A percentile compares a stretch with the other conserved stretches of the same genome.
phyloP scores from a whole-genome alignment of 768 basidiomycete species.

The Tremella yokohamensis region DNA sequence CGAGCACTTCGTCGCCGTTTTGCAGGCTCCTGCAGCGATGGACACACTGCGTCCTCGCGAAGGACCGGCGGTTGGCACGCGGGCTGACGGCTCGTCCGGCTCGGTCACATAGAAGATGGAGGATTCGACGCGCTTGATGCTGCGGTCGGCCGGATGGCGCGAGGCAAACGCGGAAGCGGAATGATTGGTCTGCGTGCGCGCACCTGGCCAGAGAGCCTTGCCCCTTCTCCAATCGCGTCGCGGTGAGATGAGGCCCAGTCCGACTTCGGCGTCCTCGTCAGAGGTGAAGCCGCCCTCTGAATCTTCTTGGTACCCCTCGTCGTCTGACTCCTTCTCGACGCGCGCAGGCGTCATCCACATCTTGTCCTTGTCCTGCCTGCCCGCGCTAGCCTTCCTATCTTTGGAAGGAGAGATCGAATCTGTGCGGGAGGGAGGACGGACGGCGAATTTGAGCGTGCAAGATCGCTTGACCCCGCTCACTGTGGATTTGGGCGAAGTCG shows the following conservation, averaged over 20 bases:
- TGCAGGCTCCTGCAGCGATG: slow-evolving; percentile 2
- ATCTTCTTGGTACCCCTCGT: slow-evolving; percentile 17
- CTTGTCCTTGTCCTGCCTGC: not conserved
- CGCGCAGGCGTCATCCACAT: slow-evolving; percentile 2
- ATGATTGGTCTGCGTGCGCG: not conserved
- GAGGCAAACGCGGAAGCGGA: not conserved
- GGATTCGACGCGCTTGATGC: no score
- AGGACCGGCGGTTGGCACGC: not conserved
- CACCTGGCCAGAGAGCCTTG: not conserved
- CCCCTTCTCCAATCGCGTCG: not conserved
- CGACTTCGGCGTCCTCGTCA: slow-evolving; percentile 10
- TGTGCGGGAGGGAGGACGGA: not conserved
- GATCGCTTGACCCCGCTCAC: not conserved
- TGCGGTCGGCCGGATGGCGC: no score
- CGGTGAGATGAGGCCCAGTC: not conserved
- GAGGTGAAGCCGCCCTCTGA: slow-evolving; percentile 17
- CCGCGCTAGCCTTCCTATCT: not conserved
- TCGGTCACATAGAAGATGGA: no score
- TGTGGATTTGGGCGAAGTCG: not conserved
- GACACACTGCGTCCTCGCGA: slow-evolving; percentile 11
- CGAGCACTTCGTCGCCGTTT: slow-evolving; percentile 6
- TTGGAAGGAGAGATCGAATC: slow-evolving; percentile 1
- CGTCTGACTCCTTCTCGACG: slow-evolving; percentile 1
- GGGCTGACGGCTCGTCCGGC: no score
- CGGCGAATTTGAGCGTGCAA: not conserved